Evolutionary conservation across 2,329 filamentous ascomycete species (phyloP).

Genomic region (Fusarium pininemorale): DNA sequence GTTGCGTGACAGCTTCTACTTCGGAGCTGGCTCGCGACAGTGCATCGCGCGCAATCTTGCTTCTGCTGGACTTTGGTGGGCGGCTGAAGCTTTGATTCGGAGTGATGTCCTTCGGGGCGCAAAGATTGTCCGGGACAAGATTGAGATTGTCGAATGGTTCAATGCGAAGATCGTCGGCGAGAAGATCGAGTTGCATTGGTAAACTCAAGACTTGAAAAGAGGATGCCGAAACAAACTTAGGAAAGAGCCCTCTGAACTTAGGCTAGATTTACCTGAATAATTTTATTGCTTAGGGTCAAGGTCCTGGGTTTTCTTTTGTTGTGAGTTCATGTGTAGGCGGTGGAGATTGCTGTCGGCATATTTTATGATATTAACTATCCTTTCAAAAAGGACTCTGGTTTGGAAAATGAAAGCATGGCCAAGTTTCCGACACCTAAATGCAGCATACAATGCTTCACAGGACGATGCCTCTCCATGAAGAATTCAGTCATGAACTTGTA

Average conservation of each 20-base stretch:
- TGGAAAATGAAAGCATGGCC: fast-evolving
- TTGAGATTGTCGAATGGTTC: background rate
- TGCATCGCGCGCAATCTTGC: background rate
- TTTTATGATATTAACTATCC: background rate
- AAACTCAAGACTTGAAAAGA: background rate
- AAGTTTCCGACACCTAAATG: background rate
- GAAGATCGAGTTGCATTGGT: background rate
- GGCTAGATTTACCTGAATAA: background rate
- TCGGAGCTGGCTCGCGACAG: background rate
- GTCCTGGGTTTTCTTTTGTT: background rate
- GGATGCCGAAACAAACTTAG: background rate
- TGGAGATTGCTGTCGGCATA: fast-evolving
- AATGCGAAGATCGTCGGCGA: background rate
- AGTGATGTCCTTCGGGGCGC: background rate
- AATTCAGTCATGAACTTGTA: background rate
- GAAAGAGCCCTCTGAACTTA: fast-evolving
- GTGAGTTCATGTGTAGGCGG: fast-evolving
- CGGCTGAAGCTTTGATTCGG: background rate
- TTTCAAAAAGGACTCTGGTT: background rate
- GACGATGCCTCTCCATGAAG: background rate
- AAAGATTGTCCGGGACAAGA: too few species aligned
- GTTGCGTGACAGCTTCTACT: background rate
- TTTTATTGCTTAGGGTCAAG: fast-evolving
- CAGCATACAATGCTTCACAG: background rate
- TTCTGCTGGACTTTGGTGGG: background rate